phyloP scores from a whole-genome alignment of 345 rosid genomes.

The Populus nigra region DNA sequence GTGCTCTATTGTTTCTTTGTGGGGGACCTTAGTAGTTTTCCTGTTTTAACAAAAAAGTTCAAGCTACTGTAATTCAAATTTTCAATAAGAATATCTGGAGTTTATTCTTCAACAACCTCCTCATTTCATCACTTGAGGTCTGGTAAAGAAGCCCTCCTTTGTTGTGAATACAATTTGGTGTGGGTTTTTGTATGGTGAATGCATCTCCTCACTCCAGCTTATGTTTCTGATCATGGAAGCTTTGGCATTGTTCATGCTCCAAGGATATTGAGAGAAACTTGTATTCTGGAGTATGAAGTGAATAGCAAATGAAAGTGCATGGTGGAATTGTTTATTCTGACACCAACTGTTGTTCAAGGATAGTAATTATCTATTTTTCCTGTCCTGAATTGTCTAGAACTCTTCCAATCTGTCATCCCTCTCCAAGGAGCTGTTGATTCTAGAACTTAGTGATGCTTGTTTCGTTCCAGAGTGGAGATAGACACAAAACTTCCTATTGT shows the following conservation, averaged over 20 bases:
- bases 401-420: not conserved
- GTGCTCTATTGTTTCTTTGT: not conserved
- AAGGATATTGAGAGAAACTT: not conserved
- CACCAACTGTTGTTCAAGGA: not conserved
- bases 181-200: not conserved
- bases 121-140: not conserved
- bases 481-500: conserved; percentile 78
- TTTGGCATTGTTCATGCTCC: not conserved
- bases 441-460: not conserved
- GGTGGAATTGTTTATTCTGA: not conserved
- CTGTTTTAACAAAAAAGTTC: not conserved
- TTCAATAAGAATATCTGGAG: not conserved
- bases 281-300: conserved; percentile 2
- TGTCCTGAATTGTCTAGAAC: not conserved
- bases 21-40: not conserved
- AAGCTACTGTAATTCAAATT: not conserved
- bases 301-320: not conserved
- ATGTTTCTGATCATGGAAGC: not conserved
- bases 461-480: conserved; percentile 66
- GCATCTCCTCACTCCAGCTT: not conserved
- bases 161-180: not conserved
- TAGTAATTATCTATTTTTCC: not conserved
- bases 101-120: not conserved
- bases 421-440: not conserved
- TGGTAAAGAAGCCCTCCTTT: not conserved